Percentiles rank a stretch among this genome's conserved stretches.
Conservation (phyloP, 257 asterid species). For the Galeopsis tetrahit region DNA sequence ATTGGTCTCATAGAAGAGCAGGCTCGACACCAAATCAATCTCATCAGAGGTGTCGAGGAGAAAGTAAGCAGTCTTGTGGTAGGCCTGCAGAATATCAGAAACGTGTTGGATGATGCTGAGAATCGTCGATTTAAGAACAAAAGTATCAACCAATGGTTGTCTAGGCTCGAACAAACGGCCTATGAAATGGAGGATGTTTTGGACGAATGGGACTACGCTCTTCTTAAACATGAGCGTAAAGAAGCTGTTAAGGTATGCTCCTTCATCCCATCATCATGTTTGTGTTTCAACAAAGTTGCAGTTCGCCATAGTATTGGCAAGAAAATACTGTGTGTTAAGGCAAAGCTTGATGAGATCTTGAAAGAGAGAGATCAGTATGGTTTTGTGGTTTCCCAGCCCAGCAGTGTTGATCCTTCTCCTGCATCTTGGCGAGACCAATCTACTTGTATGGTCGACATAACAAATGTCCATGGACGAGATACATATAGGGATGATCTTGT, state of each 20-base stretch:
- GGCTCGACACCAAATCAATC: too few relatives aligned
- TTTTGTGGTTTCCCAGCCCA: too few relatives aligned
- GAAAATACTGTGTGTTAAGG: too few relatives aligned
- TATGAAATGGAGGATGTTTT: background rate
- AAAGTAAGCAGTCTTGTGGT: background rate
- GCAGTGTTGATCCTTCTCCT: background rate
- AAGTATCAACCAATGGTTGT: background rate
- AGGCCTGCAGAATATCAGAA: background rate
- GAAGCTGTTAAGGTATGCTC: background rate
- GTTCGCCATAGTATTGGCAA: too few relatives aligned
- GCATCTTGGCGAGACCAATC: too few relatives aligned
- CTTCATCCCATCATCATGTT: background rate
- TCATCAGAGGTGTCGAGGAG: background rate
- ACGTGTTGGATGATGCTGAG: conserved; percentile 1
- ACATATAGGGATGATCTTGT: too few relatives aligned
- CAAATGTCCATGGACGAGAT: too few relatives aligned
- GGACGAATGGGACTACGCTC: background rate
- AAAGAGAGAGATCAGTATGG: too few relatives aligned
- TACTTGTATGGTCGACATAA: too few relatives aligned
- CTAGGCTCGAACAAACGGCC: background rate
- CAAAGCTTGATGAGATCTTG: too few relatives aligned
- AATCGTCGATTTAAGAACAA: background rate
- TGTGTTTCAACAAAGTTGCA: too few relatives aligned
- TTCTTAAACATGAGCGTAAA: background rate
- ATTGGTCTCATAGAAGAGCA: too few relatives aligned